These are phyloP conservation scores for Magnusiomyces sp. DNA, from an alignment of 1,139 yeast genomes.

Conservation along the genomic window DNA sequence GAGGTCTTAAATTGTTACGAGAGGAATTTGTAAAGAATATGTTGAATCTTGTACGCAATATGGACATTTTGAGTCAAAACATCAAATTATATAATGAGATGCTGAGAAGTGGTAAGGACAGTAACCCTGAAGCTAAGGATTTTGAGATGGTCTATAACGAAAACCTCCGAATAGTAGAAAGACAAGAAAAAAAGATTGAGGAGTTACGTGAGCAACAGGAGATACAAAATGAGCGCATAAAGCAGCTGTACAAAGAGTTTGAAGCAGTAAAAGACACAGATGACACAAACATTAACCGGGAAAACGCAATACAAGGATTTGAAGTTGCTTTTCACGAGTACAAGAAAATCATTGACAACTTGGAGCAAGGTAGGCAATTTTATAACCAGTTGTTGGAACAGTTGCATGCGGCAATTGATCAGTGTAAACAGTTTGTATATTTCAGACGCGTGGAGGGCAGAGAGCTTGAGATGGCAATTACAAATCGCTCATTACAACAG, in stretches of 20 bases:
- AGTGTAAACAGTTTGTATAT: constrained; percentile 49
- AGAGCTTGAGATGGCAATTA: constrained; percentile 34
- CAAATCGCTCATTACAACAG: no score
- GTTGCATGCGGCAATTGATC: constrained; percentile 40
- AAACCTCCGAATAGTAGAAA: constrained; percentile 31
- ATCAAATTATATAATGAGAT: constrained; percentile 18
- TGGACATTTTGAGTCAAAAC: constrained; percentile 25
- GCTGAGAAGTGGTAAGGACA: constrained; percentile 19
- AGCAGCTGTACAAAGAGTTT: constrained; percentile 37
- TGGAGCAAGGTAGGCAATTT: constrained; percentile 63
- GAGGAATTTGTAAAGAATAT: constrained; percentile 23
- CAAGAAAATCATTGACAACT: constrained; percentile 48
- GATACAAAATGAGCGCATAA: constrained; percentile 39
- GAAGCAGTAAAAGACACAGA: constrained; percentile 24
- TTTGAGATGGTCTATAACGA: constrained; percentile 28
- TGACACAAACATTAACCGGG: constrained; percentile 35
- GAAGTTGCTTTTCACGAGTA: constrained; percentile 49
- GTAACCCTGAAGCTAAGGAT: constrained; percentile 23
- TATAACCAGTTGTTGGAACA: constrained; percentile 54
- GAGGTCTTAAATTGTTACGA: constrained; percentile 24
- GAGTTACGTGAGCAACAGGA: constrained; percentile 38
- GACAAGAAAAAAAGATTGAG: constrained; percentile 35
- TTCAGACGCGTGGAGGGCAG: constrained; percentile 48
- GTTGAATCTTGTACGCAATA: constrained; percentile 25
- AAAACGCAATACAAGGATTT: constrained; percentile 44